phyloP scores from a whole-genome alignment of 495 filamentous ascomycete species.

The Podospora comata region DNA sequence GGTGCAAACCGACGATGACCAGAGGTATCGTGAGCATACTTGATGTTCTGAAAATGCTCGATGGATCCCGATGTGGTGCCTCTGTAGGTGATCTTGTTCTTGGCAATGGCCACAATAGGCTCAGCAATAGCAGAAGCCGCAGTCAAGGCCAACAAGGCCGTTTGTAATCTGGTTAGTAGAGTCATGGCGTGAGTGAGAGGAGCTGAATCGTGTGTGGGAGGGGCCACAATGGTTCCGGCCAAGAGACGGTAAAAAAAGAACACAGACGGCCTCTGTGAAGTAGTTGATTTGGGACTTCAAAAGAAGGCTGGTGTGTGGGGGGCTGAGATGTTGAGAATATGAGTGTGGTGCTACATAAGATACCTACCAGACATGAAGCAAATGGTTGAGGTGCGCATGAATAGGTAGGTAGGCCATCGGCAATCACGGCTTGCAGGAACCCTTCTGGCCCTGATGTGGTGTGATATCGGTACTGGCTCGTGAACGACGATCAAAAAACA shows the following conservation, averaged over 20 bases:
- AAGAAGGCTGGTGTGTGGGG: not conserved
- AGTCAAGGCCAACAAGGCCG: not conserved
- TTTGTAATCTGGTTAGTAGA: not conserved
- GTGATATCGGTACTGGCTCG: not conserved
- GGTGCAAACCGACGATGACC: slow-evolving; percentile 39
- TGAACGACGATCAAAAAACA: not conserved
- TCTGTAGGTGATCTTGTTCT: slow-evolving; percentile 18
- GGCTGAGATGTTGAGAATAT: not conserved
- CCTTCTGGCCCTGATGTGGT: not conserved
- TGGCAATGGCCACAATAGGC: not conserved
- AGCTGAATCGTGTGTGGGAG: not conserved
- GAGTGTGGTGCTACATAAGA: too few relatives aligned
- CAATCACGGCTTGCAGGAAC: not conserved
- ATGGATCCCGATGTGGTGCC: slow-evolving; percentile 18
- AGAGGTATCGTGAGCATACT: slow-evolving; percentile 40
- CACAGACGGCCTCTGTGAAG: not conserved
- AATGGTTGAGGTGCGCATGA: not conserved
- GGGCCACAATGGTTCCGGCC: not conserved
- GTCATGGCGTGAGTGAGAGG: not conserved
- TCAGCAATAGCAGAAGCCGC: not conserved
- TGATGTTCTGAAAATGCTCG: slow-evolving; percentile 44
- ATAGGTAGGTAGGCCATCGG: not conserved
- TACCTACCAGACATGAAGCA: too few relatives aligned
- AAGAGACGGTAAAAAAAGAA: slow-evolving; percentile 1
- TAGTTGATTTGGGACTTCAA: not conserved